Conservation (phyloP, 2,329 filamentous ascomycete species). For the Colletotrichum tanaceti region DNA sequence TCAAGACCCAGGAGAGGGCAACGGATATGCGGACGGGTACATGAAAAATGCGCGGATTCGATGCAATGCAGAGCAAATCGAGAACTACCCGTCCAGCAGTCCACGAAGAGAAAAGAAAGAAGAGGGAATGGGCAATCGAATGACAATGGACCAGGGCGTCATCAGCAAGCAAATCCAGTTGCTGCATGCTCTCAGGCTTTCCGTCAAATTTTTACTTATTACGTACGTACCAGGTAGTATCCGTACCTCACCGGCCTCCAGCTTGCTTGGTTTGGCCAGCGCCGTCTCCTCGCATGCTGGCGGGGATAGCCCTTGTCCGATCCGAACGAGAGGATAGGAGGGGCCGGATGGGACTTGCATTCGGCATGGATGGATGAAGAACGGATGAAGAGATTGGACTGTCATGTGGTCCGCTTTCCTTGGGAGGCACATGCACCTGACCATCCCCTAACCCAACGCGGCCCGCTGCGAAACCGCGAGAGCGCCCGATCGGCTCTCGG, state of each 20-base stretch:
- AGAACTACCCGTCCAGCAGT: not conserved
- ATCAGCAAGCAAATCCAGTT: constrained; percentile 17
- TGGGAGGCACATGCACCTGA: constrained; percentile 22
- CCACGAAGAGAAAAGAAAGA: not conserved
- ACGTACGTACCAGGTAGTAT: no score
- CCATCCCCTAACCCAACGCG: not conserved
- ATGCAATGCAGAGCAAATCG: constrained; percentile 21
- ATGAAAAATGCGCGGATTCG: not conserved
- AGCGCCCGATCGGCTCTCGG: not conserved
- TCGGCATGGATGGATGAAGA: constrained; percentile 25
- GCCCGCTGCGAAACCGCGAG: constrained; percentile 5
- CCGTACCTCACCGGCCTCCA: not conserved
- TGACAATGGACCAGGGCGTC: constrained; percentile 23
- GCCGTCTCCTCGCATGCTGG: not conserved
- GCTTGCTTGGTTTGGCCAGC: constrained; percentile 5
- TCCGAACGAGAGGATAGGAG: constrained; percentile 18
- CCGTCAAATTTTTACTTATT: no score
- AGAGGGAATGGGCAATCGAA: not conserved
- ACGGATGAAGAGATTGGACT: constrained; percentile 23
- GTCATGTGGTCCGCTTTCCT: constrained; percentile 31
- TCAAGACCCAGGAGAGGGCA: not conserved
- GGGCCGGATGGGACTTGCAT: constrained; percentile 5
- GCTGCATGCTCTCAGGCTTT: not conserved
- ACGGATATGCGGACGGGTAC: constrained; percentile 1
- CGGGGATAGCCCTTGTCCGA: constrained; percentile 5